A percentile compares a stretch with the other conserved stretches of the same genome.
Evolutionary conservation across 169 alveolate species (phyloP).

Genomic region (Plasmodium cynomolgi): DNA sequence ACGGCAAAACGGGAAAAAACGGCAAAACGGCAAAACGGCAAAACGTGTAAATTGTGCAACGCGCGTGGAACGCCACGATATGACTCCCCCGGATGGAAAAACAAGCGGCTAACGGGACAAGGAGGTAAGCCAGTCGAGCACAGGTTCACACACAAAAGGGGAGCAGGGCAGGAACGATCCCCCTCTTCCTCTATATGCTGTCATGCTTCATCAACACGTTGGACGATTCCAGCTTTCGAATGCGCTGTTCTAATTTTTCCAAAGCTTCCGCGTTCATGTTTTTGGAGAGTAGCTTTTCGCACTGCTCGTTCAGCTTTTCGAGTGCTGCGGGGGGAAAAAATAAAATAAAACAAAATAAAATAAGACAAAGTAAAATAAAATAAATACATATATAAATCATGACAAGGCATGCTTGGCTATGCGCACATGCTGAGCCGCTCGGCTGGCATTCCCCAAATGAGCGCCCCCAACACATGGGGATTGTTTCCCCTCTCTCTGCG

Average conservation of each 20-base stretch:
- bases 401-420: background rate
- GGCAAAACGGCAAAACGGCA: no score
- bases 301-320: conserved; percentile 62
- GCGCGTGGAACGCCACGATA: background rate
- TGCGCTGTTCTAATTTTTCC: conserved; percentile 53
- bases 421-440: background rate
- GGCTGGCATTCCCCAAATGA: background rate
- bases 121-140: background rate
- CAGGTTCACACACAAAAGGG: background rate
- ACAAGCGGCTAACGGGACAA: background rate
- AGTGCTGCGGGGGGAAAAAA: conserved; percentile 20
- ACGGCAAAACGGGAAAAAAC: no score
- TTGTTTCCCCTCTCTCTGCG: background rate
- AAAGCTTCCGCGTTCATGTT: conserved; percentile 37
- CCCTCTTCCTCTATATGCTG: background rate
- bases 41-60: background rate
- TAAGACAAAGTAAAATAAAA: no score
- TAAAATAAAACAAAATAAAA: no score
- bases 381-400: background rate
- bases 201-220: conserved; percentile 41
- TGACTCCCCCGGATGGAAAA: background rate
- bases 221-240: conserved; percentile 51
- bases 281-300: conserved; percentile 66
- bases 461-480: background rate
- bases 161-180: background rate